phyloP scores from a whole-genome alignment of 345 rosid species.

The Arabis alpina region DNA sequence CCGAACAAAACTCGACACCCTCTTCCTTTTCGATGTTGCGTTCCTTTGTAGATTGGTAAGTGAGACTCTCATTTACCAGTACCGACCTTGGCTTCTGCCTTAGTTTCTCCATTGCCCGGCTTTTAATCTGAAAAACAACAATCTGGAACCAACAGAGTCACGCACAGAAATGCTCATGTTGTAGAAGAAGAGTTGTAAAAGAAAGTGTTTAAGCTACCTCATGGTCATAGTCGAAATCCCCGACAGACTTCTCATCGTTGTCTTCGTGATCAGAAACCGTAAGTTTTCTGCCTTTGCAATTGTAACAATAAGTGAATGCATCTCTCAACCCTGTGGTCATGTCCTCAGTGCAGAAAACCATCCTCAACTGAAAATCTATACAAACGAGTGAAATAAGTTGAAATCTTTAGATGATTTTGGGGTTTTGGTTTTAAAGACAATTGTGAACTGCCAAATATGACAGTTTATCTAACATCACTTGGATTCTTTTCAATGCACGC shows the following conservation, averaged over 20 bases:
- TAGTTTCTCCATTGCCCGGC: conserved; percentile 74
- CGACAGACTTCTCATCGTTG: conserved; percentile 15
- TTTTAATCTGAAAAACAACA: conserved; percentile 70
- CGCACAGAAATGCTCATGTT: background rate
- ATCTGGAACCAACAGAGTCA: conserved; percentile 45
- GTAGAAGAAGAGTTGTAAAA: background rate
- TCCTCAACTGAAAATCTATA: conserved; percentile 25
- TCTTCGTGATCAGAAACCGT: conserved; percentile 21
- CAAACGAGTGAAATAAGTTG: conserved; percentile 14
- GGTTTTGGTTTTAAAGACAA: conserved; percentile 6
- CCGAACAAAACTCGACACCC: conserved; percentile 56
- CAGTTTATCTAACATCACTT: conserved; percentile 43
- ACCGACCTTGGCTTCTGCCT: conserved; percentile 54
- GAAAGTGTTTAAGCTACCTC: conserved; percentile 26
- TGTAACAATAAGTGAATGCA: conserved; percentile 33
- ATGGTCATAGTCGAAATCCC: conserved; percentile 35
- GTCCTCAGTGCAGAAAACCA: conserved; percentile 38
- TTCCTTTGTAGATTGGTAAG: conserved; percentile 45
- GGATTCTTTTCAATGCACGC: conserved; percentile 35
- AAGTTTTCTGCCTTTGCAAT: conserved; percentile 35
- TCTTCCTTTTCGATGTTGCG: conserved; percentile 39
- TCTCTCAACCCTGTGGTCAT: conserved; percentile 31
- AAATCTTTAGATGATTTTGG: background rate
- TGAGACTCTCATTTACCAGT: conserved; percentile 49
- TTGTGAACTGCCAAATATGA: conserved; percentile 22